Base-by-base conservation (phyloP, 306 rosid species). In the Castanea mollissima region DNA sequence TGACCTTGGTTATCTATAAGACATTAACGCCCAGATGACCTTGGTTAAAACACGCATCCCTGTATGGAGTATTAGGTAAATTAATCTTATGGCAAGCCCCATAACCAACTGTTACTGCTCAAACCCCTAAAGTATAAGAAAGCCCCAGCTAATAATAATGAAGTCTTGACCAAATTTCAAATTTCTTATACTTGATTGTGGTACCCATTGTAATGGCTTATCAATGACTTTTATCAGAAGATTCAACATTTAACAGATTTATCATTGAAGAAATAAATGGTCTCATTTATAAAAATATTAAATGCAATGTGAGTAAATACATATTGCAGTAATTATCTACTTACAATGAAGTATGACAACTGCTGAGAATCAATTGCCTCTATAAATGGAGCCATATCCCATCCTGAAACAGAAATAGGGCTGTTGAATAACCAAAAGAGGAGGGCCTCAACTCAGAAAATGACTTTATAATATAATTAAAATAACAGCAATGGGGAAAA, bases 351-450 rank as follows among this genome's bases (percentile, higher is more conserved):
- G 77, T 83, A 78, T 76, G 88, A 84, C 46, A 80, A 84, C 49
- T 77, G 83, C 87, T 92, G 99, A 80, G 92, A 85, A 83, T 94
- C 95, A 62, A 92, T 89, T 73, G 99, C 97, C 85, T 92, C 97
- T 16, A 94, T 92, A 78, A 91, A 94, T 69, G 99, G 99, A 81
- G 99, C 99, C 97, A 94, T 94, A 82, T 94, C 97, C 99, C 99
- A 94, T 82, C 94, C 99, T 94, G 92, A 80, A 91, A 82, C 58
- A 86, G 76, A 57, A 51, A 31, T 70, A 59, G 81, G 44, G 74
- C 64, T 65, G 67, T 71, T 51, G 75, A 71, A 71, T 38, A 49
- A 79, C 46, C 63, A 73, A 51, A 49, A 65, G 11, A 46, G 41
- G 55, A 25, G 25, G 27, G 3, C 51, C 35, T 29, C 21, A n/a